Base-by-base conservation (phyloP, 176 grass and related monocot species). In the Calamus simplicifolius region DNA sequence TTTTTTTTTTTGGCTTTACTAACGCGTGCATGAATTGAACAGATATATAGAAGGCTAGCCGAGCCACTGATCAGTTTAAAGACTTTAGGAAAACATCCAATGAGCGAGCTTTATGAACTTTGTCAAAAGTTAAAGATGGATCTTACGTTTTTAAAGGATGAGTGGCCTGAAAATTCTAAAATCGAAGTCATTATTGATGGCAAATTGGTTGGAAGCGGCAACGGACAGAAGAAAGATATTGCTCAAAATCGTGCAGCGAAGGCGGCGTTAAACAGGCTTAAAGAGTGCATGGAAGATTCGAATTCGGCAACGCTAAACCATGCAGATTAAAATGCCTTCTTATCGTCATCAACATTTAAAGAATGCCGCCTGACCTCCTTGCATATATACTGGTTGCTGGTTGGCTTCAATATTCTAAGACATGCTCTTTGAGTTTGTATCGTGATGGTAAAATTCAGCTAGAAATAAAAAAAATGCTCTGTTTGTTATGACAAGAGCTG, bases 221-320 rank as follows among this genome's bases (percentile, higher is more conserved):
- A 83, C 59, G 72, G 25, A 51, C 73, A 62, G 7, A 91, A 89
- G 74, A 89, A 91, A 56, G 88, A 87, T 8, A 80, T 83, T 61
- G 83, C 82, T 68, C 79, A 74, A 16, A 86, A 86, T 51, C 79
- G 76, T 51, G 79, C 76, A 3, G 79, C 79, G 13, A 83, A 80
- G 56, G 88, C 50, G 19, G 79, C 79, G 56, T 48, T 92, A 27
- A 70, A 86, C 52, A 82, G 70, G 51, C 25, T 85, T 4, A 80
- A 85, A 56, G 52, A 69, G 49, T 72, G 18, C 4, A 4, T 59
- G 23, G 60, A 4, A 3, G 59, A 13, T 14, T 43, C 3, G 35
- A 10, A 43, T 10, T 43, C 35, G 3, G 12, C 35, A 13, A 12
- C 35, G 5, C 35, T 43, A 0, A 10, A 43, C 35, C 35, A 43